Conservation (phyloP, 2,329 filamentous ascomycete genomes). For the Thielaviopsis musarum region DNA sequence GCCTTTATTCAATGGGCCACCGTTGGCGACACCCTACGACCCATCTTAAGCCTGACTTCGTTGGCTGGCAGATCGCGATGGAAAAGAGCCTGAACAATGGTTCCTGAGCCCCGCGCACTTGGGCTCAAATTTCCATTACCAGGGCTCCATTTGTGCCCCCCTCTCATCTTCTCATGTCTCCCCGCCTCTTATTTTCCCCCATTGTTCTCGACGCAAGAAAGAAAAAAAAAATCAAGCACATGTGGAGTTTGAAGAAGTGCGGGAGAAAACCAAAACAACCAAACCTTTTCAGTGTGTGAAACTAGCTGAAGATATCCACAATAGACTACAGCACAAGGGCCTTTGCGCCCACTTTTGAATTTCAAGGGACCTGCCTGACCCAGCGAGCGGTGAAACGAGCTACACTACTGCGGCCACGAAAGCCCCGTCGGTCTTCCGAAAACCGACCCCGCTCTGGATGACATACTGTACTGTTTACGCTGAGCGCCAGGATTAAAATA, state of each 20-base stretch:
- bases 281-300: background rate
- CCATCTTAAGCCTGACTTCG: background rate
- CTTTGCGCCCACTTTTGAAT: too few relatives aligned
- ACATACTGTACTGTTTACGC: background rate
- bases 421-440: background rate
- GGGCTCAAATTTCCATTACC: too few relatives aligned
- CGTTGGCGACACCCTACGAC: too few relatives aligned
- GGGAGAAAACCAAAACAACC: background rate
- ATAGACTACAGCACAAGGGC: background rate
- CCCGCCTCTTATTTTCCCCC: too few relatives aligned
- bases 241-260: background rate
- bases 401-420: too few relatives aligned
- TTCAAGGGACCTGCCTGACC: background rate
- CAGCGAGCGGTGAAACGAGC: background rate
- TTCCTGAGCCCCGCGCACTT: background rate
- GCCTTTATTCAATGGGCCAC: background rate
- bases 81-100: background rate
- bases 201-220: background rate
- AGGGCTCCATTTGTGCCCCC: background rate
- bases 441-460: slow-evolving; percentile 4
- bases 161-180: background rate
- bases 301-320: background rate
- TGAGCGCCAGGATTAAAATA: too few relatives aligned
- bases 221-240: background rate
- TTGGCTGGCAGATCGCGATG: background rate